Conservation (phyloP, 2,329 filamentous ascomycete genomes). For the Fusarium sp. region DNA sequence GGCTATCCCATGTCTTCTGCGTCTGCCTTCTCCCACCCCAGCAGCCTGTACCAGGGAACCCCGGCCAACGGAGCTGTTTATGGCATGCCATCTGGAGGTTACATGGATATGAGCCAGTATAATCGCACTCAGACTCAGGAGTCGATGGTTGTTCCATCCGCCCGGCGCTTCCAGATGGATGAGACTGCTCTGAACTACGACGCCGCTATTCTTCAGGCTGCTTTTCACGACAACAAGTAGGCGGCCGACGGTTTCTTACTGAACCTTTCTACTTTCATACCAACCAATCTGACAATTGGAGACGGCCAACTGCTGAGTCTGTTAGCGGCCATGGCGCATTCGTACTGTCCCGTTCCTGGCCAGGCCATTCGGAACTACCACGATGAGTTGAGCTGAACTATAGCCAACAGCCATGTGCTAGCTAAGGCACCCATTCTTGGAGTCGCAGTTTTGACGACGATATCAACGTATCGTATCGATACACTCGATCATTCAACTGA, state of each 20-base stretch:
- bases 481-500: conserved; percentile 7
- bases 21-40: conserved; percentile 58
- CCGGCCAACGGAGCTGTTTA: conserved; percentile 46
- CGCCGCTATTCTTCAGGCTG: conserved; percentile 49
- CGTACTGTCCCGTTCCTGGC: conserved; percentile 15
- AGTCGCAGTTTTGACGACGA: conserved; percentile 2
- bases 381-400: background rate
- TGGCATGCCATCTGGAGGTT: conserved; percentile 24
- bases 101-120: conserved; percentile 23
- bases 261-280: background rate
- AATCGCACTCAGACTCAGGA: conserved; percentile 33
- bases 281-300: background rate
- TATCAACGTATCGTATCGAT: background rate
- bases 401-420: background rate
- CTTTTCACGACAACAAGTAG: conserved; percentile 45
- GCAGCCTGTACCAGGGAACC: conserved; percentile 62
- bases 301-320: background rate
- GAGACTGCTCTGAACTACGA: conserved; percentile 49
- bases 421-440: background rate
- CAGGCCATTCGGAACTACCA: conserved; percentile 19
- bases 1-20: conserved; percentile 43
- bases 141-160: conserved; percentile 14
- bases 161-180: conserved; percentile 46
- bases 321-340: conserved; percentile 1
- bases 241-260: background rate